Conservation (phyloP, 768 basidiomycete species). For the Trametes maxima region DNA sequence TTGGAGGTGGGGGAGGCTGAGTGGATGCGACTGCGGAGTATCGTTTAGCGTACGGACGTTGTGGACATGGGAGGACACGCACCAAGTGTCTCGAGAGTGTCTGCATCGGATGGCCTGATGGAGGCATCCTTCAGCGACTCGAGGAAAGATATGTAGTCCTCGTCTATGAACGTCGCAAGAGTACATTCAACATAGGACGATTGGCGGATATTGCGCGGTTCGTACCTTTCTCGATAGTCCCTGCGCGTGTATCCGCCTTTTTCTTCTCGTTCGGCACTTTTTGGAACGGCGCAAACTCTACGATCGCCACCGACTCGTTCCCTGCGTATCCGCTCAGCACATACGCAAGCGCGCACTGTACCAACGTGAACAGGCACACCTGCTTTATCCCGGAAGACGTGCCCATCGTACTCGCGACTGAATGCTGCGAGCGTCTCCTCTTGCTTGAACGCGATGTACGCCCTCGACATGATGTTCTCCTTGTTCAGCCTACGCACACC, state of each 20-base stretch:
- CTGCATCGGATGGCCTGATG: conserved; percentile 51
- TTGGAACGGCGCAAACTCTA: conserved; percentile 94
- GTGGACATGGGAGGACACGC: conserved; percentile 24
- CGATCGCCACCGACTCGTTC: conserved; percentile 83
- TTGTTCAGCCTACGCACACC: conserved; percentile 62
- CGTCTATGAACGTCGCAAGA: conserved; percentile 50
- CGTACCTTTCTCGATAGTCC: conserved; percentile 88
- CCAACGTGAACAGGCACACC: conserved; percentile 49
- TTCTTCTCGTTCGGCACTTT: conserved; percentile 75
- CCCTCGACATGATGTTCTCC: conserved; percentile 84
- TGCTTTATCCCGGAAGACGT: conserved; percentile 87
- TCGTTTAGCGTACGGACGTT: not conserved
- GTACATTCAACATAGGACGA: not conserved
- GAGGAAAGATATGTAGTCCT: conserved; percentile 82
- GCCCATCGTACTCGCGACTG: conserved; percentile 86
- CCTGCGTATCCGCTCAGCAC: conserved; percentile 48
- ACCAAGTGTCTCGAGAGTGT: conserved; percentile 69
- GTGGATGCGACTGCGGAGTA: conserved; percentile 60
- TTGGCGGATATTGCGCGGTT: not conserved
- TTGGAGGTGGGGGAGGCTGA: conserved; percentile 63
- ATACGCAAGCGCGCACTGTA: not conserved
- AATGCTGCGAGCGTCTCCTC: conserved; percentile 74
- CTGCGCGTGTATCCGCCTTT: conserved; percentile 80
- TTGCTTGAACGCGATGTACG: conserved; percentile 88
- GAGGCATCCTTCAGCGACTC: conserved; percentile 62